A percentile compares a stretch with the other conserved stretches of the same genome.
phyloP scores from a whole-genome alignment of 305 asterid genomes.

The Lippia alba region DNA sequence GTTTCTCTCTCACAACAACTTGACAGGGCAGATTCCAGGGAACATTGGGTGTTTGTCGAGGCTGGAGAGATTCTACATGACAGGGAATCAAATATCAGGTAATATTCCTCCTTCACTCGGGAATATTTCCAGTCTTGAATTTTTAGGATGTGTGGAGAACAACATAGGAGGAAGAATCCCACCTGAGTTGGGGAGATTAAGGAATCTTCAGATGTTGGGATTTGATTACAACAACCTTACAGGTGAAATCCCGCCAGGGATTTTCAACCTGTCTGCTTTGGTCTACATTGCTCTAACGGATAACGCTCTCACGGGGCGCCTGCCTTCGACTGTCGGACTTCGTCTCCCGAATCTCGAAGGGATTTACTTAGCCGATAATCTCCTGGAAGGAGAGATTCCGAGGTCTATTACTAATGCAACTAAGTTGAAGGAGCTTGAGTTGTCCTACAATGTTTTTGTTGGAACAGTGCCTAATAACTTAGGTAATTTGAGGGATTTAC shows the following conservation, averaged over 20 bases:
- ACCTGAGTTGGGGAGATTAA: conserved; percentile 31
- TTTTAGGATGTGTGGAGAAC: conserved; percentile 40
- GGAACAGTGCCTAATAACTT: conserved; percentile 43
- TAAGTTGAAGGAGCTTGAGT: conserved; percentile 37
- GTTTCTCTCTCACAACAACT: conserved; percentile 34
- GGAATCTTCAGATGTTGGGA: conserved; percentile 40
- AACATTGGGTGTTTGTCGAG: conserved; percentile 41
- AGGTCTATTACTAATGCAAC: conserved; percentile 42
- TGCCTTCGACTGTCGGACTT: conserved; percentile 39
- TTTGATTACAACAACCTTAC: conserved; percentile 40
- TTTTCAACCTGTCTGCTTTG: conserved; percentile 48
- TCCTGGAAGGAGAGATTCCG: conserved; percentile 43
- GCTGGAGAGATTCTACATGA: conserved; percentile 36
- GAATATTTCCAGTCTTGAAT: conserved; percentile 41
- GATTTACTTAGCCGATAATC: conserved; percentile 40
- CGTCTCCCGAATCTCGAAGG: conserved; percentile 45
- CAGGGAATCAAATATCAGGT: conserved; percentile 36
- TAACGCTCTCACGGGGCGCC: conserved; percentile 37
- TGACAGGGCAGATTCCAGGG: conserved; percentile 41
- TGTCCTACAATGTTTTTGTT: conserved; percentile 42
- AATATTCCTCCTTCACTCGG: conserved; percentile 43
- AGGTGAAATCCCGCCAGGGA: conserved; percentile 44
- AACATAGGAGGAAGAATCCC: conserved; percentile 38
- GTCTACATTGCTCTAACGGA: conserved; percentile 40
- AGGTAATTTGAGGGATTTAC: conserved; percentile 40